These are phyloP conservation scores for Apiotrichum laibachii DNA, from an alignment of 1,284 basidiomycete species.

Conservation along the genomic window DNA sequence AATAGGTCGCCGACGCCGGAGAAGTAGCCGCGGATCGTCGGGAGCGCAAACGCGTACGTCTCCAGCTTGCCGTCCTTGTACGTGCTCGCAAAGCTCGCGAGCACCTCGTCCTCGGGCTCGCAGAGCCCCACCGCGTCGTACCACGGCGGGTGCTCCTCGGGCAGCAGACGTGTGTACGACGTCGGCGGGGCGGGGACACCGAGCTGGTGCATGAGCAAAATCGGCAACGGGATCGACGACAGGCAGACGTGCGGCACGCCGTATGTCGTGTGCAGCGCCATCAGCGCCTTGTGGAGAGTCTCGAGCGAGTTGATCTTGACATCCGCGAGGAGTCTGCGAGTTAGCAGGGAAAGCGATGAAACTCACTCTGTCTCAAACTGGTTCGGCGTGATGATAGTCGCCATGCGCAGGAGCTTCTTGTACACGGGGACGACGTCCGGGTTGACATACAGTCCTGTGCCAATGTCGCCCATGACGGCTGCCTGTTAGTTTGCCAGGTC, in stretches of 20 bases:
- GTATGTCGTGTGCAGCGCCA: slow-evolving; percentile 69
- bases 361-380: slow-evolving; percentile 95
- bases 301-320: slow-evolving; percentile 63
- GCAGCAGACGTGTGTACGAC: slow-evolving; percentile 38
- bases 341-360: neutral
- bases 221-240: slow-evolving; percentile 68
- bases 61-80: slow-evolving; percentile 33
- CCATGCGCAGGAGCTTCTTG: slow-evolving; percentile 68
- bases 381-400: slow-evolving; percentile 93
- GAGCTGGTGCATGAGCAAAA: slow-evolving; percentile 32
- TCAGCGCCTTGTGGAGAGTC: slow-evolving; percentile 68
- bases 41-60: slow-evolving; percentile 69
- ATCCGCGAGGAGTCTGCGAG: slow-evolving; percentile 67
- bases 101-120: slow-evolving; percentile 53
- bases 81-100: slow-evolving; percentile 66
- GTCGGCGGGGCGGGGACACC: slow-evolving; percentile 41
- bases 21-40: slow-evolving; percentile 85
- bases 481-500: neutral
- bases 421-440: slow-evolving; percentile 86
- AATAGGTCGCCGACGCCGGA: slow-evolving; percentile 97
- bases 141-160: slow-evolving; percentile 32
- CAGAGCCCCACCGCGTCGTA: slow-evolving; percentile 32
- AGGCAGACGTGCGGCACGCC: slow-evolving; percentile 83
- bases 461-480: slow-evolving; percentile 88
- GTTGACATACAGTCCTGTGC: slow-evolving; percentile 76